A percentile compares a stretch with the other conserved stretches of the same genome.
phyloP scores from a whole-genome alignment of 2,329 filamentous ascomycete genomes.

The Stylonectria norvegica region DNA sequence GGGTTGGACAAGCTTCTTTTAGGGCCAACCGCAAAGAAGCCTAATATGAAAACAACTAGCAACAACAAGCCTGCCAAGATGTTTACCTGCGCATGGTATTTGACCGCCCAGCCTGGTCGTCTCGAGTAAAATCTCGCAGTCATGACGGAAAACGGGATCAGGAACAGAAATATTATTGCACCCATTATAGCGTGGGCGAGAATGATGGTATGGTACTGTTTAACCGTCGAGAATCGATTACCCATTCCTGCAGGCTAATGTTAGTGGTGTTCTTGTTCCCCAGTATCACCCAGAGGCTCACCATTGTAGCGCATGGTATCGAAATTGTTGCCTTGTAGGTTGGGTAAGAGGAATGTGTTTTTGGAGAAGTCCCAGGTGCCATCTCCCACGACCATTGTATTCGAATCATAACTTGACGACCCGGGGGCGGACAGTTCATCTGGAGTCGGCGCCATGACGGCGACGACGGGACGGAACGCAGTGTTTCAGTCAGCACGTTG shows the following conservation, averaged over 20 bases:
- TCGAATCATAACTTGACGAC: conserved; percentile 68
- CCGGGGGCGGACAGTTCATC: conserved; percentile 65
- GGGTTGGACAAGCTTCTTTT: conserved; percentile 72
- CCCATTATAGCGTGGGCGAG: conserved; percentile 69
- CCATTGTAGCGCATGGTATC: conserved; percentile 84
- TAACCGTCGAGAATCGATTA: conserved; percentile 68
- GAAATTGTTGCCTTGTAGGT: conserved; percentile 72
- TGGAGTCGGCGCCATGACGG: conserved; percentile 58
- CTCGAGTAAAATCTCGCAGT: conserved; percentile 67
- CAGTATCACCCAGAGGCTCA: conserved; percentile 36
- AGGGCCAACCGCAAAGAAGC: conserved; percentile 75
- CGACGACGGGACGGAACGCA: conserved; percentile 33
- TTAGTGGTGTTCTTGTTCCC: conserved; percentile 10
- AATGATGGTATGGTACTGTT: conserved; percentile 69
- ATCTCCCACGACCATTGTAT: conserved; percentile 74
- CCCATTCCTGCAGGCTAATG: conserved; percentile 64
- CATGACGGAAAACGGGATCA: conserved; percentile 72
- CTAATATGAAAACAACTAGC: conserved; percentile 69
- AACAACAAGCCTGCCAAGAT: conserved; percentile 64
- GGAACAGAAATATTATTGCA: conserved; percentile 68
- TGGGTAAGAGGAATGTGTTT: conserved; percentile 75
- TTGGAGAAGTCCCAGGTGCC: conserved; percentile 78
- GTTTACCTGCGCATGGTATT: conserved; percentile 71
- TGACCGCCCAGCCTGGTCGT: conserved; percentile 58
- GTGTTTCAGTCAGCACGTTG: conserved; percentile 21